phyloP scores from a whole-genome alignment of 176 grass and related monocot species.

The Ananas comosus region DNA sequence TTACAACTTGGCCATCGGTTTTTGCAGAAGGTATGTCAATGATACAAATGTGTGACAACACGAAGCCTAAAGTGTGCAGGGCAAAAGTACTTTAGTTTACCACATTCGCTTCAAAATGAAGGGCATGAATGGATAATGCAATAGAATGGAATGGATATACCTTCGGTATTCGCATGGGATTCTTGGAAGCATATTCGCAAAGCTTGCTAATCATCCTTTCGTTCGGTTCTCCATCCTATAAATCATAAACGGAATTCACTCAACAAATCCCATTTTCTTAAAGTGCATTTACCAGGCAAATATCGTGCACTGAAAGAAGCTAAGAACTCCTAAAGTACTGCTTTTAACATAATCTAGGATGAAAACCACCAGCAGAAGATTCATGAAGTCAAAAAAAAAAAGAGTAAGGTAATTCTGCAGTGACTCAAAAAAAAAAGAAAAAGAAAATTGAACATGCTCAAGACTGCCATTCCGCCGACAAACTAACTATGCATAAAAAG shows the following conservation, averaged over 20 bases:
- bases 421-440: no score
- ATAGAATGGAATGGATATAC: constrained; percentile 22
- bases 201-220: constrained; percentile 86
- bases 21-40: not conserved
- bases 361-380: no score
- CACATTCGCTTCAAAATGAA: not conserved
- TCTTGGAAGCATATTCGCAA: constrained; percentile 86
- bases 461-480: no score
- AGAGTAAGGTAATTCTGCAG: no score
- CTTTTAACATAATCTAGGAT: no score
- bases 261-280: constrained; percentile 6
- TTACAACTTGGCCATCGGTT: not conserved
- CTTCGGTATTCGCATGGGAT: constrained; percentile 72
- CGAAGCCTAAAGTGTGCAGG: not conserved
- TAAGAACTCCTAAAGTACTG: not conserved
- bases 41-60: not conserved
- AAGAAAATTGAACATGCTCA: no score
- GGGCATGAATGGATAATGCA: not conserved
- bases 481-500: no score
- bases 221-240: constrained; percentile 82
- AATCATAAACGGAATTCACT: constrained; percentile 9
- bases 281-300: not conserved
- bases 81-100: not conserved
- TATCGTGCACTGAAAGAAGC: not conserved
- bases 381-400: no score